Evolutionary conservation across 2,329 filamentous ascomycete species (phyloP), one percentile per base, ranked within the genome.

Genomic region (Dactylella cylindrospora): DNA sequence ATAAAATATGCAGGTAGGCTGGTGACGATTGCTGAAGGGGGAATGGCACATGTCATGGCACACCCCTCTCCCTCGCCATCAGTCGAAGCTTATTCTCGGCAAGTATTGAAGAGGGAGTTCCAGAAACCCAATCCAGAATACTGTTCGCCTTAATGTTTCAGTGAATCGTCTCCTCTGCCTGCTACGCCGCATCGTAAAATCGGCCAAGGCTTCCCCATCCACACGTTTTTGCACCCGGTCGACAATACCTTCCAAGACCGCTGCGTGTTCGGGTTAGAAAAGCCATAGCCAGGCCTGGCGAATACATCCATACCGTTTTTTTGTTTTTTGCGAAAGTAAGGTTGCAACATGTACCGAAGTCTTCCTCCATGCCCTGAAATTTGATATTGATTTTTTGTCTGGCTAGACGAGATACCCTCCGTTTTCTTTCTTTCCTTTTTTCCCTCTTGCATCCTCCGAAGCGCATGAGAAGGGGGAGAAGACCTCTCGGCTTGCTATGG

Each of bases 71-170:
- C n/a, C n/a, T n/a, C n/a, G n/a, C n/a, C n/a, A n/a, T n/a, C n/a
- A n/a, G n/a, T n/a, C 33, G 29, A 50, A 49, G 52, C 52, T 57
- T 57, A 55, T 55, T 49, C 52, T 44, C 29, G 52, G 44, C 29
- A 28, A 49, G 44, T 28, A 9, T 49, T 43, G 8, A 29, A 55
- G 41, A 29, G 23, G 29, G 38, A 44, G 33, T n/a, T n/a, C n/a
- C 15, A 47, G 44, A 41, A 47, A 44, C 44, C 36, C 41, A 35
- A 31, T 49, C 26, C 28, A 13, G 5, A n/a, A n/a, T n/a, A n/a
- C n/a, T n/a, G n/a, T n/a, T n/a, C n/a, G n/a, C n/a, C n/a, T n/a
- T n/a, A n/a, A n/a, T n/a, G n/a, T n/a, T n/a, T n/a, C n/a, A n/a
- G n/a, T n/a, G n/a, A n/a, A n/a, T n/a, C n/a, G n/a, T n/a, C n/a